A percentile compares a stretch with the other conserved stretches of the same genome.
phyloP scores from a whole-genome alignment of 768 basidiomycete species.

The Pseudohyphozyma bogoriensis region DNA sequence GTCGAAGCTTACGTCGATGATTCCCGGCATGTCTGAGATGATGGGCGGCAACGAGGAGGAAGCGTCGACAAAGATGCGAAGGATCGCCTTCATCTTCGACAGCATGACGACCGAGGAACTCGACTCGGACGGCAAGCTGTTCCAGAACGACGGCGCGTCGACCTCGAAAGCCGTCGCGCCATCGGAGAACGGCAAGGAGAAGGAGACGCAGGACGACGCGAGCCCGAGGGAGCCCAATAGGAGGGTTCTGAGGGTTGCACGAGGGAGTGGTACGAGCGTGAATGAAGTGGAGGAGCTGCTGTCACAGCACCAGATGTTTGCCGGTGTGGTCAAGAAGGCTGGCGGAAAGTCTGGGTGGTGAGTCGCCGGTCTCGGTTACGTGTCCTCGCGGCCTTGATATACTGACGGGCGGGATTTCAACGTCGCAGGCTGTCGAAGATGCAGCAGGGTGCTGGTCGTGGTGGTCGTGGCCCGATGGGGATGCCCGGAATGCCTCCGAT shows the following conservation, averaged over 20 bases:
- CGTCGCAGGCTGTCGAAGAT: constrained; percentile 84
- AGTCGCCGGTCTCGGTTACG: constrained; percentile 30
- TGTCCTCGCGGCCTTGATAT: not conserved
- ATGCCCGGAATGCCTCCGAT: constrained; percentile 16
- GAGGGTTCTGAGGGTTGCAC: constrained; percentile 80
- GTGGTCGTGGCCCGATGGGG: constrained; percentile 1
- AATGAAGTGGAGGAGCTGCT: constrained; percentile 96
- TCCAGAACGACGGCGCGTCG: constrained; percentile 44
- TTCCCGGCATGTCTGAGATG: constrained; percentile 86
- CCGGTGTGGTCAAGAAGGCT: constrained; percentile 95
- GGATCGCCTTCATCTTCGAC: constrained; percentile 97
- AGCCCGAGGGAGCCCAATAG: constrained; percentile 60
- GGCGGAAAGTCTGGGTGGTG: constrained; percentile 94
- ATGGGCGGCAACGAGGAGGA: constrained; percentile 84
- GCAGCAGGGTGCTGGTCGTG: constrained; percentile 72
- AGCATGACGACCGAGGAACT: constrained; percentile 90
- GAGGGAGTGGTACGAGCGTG: constrained; percentile 86
- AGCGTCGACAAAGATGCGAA: constrained; percentile 77
- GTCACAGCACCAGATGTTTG: constrained; percentile 97
- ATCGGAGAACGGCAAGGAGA: constrained; percentile 1
- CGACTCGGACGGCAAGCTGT: constrained; percentile 85
- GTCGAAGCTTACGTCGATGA: constrained; percentile 97
- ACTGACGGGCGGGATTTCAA: constrained; percentile 42
- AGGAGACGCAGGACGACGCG: constrained; percentile 33
- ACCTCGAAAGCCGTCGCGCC: not conserved